Conservation (phyloP, 805 yeast genomes). For the Blastobotrys chiropterorum region DNA sequence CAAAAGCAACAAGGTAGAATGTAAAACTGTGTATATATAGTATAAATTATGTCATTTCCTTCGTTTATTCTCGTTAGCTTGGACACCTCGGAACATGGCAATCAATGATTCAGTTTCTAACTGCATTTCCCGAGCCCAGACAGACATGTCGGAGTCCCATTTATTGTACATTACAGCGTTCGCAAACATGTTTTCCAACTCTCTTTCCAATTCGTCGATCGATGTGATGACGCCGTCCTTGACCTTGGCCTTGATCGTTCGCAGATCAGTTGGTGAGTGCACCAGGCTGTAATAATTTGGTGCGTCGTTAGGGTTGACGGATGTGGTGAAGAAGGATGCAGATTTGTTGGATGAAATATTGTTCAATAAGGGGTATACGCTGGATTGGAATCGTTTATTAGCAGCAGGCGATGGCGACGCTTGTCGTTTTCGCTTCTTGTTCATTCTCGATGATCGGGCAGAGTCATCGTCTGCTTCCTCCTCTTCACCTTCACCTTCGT, state of each 20-base stretch:
- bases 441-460: constrained; percentile 5
- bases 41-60: background rate
- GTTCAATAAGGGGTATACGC: constrained; percentile 55
- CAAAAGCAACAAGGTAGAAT: constrained; percentile 13
- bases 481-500: constrained; percentile 7
- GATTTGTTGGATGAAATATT: constrained; percentile 64
- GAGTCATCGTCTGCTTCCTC: constrained; percentile 3
- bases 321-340: constrained; percentile 66
- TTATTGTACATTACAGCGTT: constrained; percentile 80
- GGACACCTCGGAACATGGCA: constrained; percentile 50
- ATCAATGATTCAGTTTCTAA: constrained; percentile 50
- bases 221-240: constrained; percentile 51
- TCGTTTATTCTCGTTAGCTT: background rate
- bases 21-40: background rate
- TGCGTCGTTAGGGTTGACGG: constrained; percentile 62
- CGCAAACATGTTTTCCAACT: constrained; percentile 70
- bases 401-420: constrained; percentile 16
- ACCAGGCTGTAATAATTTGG: constrained; percentile 61
- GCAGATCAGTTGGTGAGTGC: constrained; percentile 60
- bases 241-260: constrained; percentile 51
- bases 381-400: constrained; percentile 52
- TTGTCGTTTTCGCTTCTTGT: constrained; percentile 15
- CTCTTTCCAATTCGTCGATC: constrained; percentile 53
- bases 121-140: constrained; percentile 65
- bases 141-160: constrained; percentile 53